Base-by-base conservation (phyloP, 352 stramenopile genomes). In the Pythium chondricola region DNA sequence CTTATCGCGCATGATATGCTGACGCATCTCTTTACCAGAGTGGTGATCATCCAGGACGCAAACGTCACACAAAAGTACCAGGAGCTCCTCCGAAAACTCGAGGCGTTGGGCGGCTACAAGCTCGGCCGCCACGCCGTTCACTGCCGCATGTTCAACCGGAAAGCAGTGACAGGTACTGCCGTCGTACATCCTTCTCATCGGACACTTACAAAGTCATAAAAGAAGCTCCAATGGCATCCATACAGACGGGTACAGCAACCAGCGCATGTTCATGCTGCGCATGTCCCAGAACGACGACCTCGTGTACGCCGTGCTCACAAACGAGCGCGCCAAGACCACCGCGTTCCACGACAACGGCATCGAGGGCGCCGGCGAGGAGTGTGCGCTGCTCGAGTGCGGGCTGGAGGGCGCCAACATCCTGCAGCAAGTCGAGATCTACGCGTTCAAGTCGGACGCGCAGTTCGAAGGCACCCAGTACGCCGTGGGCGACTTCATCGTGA, bases 251-350 rank as follows among this genome's bases (percentile, higher is more conserved):
- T 89, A 87, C 66, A 68, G 63, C 45, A 93, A 91, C 69, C 82
- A 93, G 68, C 82, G 82, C 64, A 93, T 93, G 82, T 90, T 88
- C 70, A 87, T 93, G 77, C 65, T 93, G 43, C 62, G 82, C n/a
- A 91, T 90, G 79, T 91, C 79, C 9, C 82, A 93, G 52, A 91
- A 88, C 53, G 78, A 93, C 46, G 82, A 89, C 52, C 58, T 89
- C 25, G 75, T 93, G 50, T 93, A 91, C 62, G 79, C 82, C 1
- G 80, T 89, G 45, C 64, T 93, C 17, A 74, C 74, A 30, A 93
- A 93, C 56, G 82, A 93, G 56, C 79, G 76, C 32, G 61, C 71
- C 21, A 84, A 86, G 55, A 58, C 58, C 40, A 38, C 73, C 7
- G 56, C 53, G 11, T 50, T 69, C 26, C 86, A 75, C 43, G 78